Percentiles rank a stretch among this genome's conserved stretches.
phyloP scores from a whole-genome alignment of 345 rosid species.

The Rhodamnia argentea region DNA sequence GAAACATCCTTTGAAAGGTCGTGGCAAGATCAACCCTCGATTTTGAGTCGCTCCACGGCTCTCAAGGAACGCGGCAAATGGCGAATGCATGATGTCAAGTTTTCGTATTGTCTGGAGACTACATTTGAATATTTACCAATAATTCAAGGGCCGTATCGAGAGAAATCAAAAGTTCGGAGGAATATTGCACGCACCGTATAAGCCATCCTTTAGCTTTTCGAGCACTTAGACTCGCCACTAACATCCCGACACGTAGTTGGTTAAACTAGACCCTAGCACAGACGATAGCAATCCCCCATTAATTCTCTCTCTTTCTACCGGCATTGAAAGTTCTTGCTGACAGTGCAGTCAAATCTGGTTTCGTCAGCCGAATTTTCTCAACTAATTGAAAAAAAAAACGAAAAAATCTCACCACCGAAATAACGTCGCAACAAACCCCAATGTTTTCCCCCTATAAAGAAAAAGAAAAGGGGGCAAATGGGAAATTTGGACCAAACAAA shows the following conservation, averaged over 20 bases:
- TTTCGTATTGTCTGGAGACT: accelerated
- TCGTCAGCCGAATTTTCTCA: not conserved
- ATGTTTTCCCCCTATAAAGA: too few species aligned
- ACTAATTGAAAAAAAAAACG: not conserved
- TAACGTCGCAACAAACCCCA: not conserved
- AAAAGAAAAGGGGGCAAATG: not conserved
- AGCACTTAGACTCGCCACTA: not conserved
- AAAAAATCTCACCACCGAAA: not conserved
- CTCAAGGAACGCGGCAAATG: not conserved
- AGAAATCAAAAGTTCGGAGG: too few species aligned
- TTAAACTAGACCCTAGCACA: not conserved
- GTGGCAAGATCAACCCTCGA: not conserved
- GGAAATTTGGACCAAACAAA: not conserved
- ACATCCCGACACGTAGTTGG: not conserved
- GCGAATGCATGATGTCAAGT: too few species aligned
- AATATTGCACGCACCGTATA: too few species aligned
- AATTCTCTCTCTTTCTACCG: not conserved
- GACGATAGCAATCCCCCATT: not conserved
- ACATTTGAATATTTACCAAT: accelerated
- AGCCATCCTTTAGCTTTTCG: not conserved
- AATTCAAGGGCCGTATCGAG: too few species aligned
- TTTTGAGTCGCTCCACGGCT: not conserved
- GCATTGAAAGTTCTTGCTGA: not conserved
- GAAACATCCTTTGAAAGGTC: not conserved
- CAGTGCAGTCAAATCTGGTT: conserved; percentile 19